phyloP scores from a whole-genome alignment of 768 basidiomycete genomes.

The Kwoniella mangroviensis region DNA sequence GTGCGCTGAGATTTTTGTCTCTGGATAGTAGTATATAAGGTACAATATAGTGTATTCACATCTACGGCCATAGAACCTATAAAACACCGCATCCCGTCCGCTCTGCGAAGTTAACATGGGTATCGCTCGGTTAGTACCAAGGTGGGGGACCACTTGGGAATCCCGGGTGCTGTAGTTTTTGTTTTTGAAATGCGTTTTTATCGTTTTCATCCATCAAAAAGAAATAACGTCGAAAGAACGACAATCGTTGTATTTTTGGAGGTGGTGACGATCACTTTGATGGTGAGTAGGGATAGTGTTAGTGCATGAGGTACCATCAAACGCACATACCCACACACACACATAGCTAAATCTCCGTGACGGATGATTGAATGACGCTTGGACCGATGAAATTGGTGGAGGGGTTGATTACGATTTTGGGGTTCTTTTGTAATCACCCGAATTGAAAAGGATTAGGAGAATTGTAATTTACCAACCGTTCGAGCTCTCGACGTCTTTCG shows the following conservation, averaged over 20 bases:
- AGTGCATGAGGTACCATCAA: background rate
- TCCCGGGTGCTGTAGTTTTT: conserved; percentile 1
- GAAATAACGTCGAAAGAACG: background rate
- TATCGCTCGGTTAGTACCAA: conserved; percentile 1
- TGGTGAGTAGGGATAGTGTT: background rate
- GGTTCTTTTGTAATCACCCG: background rate
- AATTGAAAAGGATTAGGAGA: background rate
- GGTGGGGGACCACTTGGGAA: conserved; percentile 1
- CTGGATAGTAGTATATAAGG: too few species aligned
- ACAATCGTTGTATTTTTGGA: background rate
- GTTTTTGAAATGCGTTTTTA: background rate
- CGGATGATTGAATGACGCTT: background rate
- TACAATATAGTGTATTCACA: too few species aligned
- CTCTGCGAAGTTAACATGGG: background rate
- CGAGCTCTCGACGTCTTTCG: background rate
- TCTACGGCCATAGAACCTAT: background rate
- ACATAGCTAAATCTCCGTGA: background rate
- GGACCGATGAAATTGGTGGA: background rate
- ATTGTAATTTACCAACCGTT: background rate
- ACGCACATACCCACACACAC: background rate
- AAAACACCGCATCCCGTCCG: background rate
- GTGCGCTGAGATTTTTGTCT: too few species aligned
- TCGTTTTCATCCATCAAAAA: background rate
- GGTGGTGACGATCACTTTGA: background rate
- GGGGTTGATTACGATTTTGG: background rate